Conservation (phyloP, 1,284 basidiomycete genomes). For the Nidula niveotomentosa region DNA sequence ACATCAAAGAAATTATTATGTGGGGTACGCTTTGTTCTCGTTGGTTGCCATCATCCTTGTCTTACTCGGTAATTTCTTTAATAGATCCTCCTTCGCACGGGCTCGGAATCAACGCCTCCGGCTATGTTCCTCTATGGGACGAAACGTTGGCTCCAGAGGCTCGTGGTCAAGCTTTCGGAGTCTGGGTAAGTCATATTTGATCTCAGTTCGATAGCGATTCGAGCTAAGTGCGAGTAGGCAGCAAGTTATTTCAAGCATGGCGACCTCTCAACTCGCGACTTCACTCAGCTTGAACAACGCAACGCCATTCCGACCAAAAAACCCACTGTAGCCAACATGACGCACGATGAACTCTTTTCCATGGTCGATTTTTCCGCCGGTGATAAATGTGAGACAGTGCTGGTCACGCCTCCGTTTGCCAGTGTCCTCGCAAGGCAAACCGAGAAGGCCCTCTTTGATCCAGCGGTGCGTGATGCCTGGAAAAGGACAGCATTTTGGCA, state of each 20-base stretch:
- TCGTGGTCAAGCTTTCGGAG: constrained; percentile 12
- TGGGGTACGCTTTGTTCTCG: not conserved
- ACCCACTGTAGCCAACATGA: not conserved
- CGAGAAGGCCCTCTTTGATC: not conserved
- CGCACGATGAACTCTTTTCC: not conserved
- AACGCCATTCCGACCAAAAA: not conserved
- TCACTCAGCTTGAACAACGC: constrained; percentile 3
- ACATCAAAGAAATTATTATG: not conserved
- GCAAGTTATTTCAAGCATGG: constrained; percentile 14
- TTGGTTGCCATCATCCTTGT: not conserved
- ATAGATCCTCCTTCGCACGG: constrained; percentile 1
- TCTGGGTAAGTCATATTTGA: constrained; percentile 9
- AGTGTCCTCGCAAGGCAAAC: not conserved
- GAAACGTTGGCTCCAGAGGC: constrained; percentile 4
- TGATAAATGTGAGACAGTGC: not conserved
- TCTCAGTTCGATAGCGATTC: not conserved
- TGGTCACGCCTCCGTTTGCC: not conserved
- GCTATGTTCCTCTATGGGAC: constrained; percentile 14
- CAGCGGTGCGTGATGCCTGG: constrained; percentile 6
- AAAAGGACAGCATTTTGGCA: constrained; percentile 6
- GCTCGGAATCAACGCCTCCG: not conserved
- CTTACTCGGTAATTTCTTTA: not conserved
- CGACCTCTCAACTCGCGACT: constrained; percentile 13
- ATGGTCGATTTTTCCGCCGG: not conserved
- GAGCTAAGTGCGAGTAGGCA: not conserved